Evolutionary conservation across 1,139 yeast genomes (phyloP), one percentile per base, ranked within the genome.

Genomic region (Geotrichum candidum): DNA sequence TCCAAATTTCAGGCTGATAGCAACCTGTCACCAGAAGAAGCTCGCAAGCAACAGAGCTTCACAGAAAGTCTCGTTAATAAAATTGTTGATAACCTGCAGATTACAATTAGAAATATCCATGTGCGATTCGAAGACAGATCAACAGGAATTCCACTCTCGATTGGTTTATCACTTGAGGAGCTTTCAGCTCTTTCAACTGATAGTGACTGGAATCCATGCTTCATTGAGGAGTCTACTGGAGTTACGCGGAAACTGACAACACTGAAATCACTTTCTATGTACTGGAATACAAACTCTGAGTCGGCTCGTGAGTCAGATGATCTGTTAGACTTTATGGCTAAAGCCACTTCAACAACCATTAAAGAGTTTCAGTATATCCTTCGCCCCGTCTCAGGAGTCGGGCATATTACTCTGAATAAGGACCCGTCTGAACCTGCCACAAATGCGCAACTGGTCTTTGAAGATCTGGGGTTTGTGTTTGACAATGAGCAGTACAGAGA

Each of bases 161-260:
- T 91, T 41, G 99, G 99, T 3, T 68, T 90, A 25, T 87, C 95
- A 0, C 80, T 94, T 61, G 82, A 84, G 57, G 98, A 94, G 73
- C 79, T 94, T 55, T 90, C 97, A 0, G 99, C 97, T 0, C 88
- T 90, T 0, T 90, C 97, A 0, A 86, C 98, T 0, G 94, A 92
- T 73, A 85, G 82, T 46, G 76, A 83, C 51, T 94, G 99, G 99
- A 75, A 80, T 23, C 96, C 96, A 1, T 86, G 88, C 31, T 94
- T 92, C 72, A 87, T 94, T 51, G 83, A 94, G 3, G 85, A 87
- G 38, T 80, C 89, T 4, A 85, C 85, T 50, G 74, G 80, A 11
- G 79, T 87, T 59, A 85, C 97, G 0, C 83, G 90, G 68, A 94
- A 94, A 72, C 78, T 95, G 56, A 77, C 92, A 52, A 87, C 89